Percentiles rank a stretch among this genome's conserved stretches.
Conservation (phyloP, 441 rosid species). For the Capsella rubella region DNA sequence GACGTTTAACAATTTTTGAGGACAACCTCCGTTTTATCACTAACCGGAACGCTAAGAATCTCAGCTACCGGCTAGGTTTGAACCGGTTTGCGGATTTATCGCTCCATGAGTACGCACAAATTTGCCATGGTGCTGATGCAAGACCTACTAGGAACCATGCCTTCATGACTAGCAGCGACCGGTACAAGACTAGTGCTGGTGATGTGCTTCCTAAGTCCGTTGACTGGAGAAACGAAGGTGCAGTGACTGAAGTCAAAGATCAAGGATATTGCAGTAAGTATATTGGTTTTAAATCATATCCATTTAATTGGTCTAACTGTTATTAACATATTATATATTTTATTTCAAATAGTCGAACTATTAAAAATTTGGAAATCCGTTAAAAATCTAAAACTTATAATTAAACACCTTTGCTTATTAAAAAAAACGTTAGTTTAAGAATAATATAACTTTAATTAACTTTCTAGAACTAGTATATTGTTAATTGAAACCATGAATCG, state of each 20-base stretch:
- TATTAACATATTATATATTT: too few relatives aligned
- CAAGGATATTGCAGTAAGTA: slow-evolving; percentile 54
- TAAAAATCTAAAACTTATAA: neutral
- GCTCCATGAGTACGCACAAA: slow-evolving; percentile 48
- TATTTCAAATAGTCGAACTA: neutral
- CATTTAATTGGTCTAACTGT: too few relatives aligned
- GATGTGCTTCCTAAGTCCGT: slow-evolving; percentile 50
- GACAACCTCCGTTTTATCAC: slow-evolving; percentile 52
- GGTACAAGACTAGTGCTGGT: slow-evolving; percentile 46
- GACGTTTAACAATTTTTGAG: slow-evolving; percentile 47
- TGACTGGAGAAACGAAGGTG: slow-evolving; percentile 55
- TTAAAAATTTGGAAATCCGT: neutral
- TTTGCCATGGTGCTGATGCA: slow-evolving; percentile 46
- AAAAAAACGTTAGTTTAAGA: too few relatives aligned
- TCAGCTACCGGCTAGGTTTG: slow-evolving; percentile 46
- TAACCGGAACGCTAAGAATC: slow-evolving; percentile 43
- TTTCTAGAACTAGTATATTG: neutral
- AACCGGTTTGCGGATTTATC: slow-evolving; percentile 55
- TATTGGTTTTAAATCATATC: neutral
- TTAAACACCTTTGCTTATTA: neutral
- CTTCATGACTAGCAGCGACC: slow-evolving; percentile 42
- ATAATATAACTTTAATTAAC: too few relatives aligned
- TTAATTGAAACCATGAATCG: neutral
- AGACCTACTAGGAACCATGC: slow-evolving; percentile 45
- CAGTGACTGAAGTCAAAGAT: slow-evolving; percentile 52